Conservation (phyloP, 352 stramenopile species). For the Pythium folliculosum region DNA sequence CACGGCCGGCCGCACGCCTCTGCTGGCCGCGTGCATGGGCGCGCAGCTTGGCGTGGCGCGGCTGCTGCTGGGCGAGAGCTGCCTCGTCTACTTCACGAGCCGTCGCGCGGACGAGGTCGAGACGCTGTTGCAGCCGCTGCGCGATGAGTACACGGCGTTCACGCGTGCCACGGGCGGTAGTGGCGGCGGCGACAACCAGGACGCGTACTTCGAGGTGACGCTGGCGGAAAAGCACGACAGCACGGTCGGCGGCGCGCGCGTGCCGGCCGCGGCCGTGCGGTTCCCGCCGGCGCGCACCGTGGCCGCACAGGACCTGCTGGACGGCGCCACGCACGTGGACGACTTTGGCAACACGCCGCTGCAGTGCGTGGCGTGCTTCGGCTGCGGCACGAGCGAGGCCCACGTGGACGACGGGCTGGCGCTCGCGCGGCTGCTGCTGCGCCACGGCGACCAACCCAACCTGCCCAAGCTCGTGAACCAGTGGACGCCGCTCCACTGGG, state of each 20-base stretch:
- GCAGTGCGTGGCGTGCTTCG: slow-evolving; percentile 80
- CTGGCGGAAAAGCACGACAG: slow-evolving; percentile 47
- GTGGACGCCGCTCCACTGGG: slow-evolving; percentile 78
- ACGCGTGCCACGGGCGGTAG: background rate
- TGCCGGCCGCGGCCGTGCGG: slow-evolving; percentile 51
- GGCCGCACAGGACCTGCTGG: slow-evolving; percentile 46
- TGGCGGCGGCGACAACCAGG: background rate
- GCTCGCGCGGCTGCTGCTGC: slow-evolving; percentile 60
- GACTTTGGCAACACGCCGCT: slow-evolving; percentile 81
- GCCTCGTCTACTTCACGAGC: slow-evolving; percentile 67
- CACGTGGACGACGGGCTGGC: slow-evolving; percentile 69
- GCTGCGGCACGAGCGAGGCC: slow-evolving; percentile 54
- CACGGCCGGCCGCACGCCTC: slow-evolving; percentile 56
- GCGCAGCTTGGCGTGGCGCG: slow-evolving; percentile 64
- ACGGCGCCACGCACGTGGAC: slow-evolving; percentile 53
- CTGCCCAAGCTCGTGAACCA: slow-evolving; percentile 63
- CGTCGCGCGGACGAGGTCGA: slow-evolving; percentile 43
- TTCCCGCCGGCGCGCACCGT: slow-evolving; percentile 46
- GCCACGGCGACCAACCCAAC: slow-evolving; percentile 72
- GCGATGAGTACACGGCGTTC: slow-evolving; percentile 23
- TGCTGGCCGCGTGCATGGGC: slow-evolving; percentile 69
- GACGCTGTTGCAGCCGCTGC: slow-evolving; percentile 46
- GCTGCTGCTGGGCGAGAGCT: slow-evolving; percentile 64
- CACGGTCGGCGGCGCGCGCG: slow-evolving; percentile 22
- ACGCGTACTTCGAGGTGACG: slow-evolving; percentile 40